A percentile compares a stretch with the other conserved stretches of the same genome.
Conservation (phyloP, 306 rosid genomes). For the Pyrus bretschneideri region DNA sequence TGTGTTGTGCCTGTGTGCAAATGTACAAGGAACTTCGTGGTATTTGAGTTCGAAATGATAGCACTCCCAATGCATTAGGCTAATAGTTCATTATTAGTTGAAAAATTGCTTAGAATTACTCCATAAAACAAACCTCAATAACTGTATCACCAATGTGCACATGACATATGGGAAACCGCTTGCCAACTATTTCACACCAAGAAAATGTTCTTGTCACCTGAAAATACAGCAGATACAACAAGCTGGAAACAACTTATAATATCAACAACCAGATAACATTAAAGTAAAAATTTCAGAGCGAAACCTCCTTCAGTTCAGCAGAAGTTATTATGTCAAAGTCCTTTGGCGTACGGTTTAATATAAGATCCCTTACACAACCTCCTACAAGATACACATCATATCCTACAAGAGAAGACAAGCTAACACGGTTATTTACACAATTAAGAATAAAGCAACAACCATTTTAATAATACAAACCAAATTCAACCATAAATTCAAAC, state of each 20-base stretch:
- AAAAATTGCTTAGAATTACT: not conserved
- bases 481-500: not conserved
- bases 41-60: not conserved
- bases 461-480: not conserved
- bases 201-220: conserved; percentile 74
- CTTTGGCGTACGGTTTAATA: conserved; percentile 41
- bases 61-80: not conserved
- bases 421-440: not conserved
- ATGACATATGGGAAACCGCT: conserved; percentile 84
- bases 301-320: conserved; percentile 75
- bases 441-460: not conserved
- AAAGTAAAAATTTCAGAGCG: conserved; percentile 18
- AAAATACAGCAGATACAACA: not conserved
- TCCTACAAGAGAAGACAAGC: conserved; percentile 17
- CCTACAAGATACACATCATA: conserved; percentile 53
- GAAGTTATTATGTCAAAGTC: conserved; percentile 63
- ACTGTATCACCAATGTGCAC: conserved; percentile 59
- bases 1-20: not conserved
- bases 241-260: conserved; percentile 3
- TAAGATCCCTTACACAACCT: conserved; percentile 50
- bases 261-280: not conserved
- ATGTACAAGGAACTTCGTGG: not conserved
- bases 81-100: not conserved
- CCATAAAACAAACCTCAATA: conserved; percentile 58
- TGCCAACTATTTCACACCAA: conserved; percentile 85